Evolutionary conservation across 2,329 filamentous ascomycete genomes (phyloP).

Genomic region (Colletotrichum siamense): DNA sequence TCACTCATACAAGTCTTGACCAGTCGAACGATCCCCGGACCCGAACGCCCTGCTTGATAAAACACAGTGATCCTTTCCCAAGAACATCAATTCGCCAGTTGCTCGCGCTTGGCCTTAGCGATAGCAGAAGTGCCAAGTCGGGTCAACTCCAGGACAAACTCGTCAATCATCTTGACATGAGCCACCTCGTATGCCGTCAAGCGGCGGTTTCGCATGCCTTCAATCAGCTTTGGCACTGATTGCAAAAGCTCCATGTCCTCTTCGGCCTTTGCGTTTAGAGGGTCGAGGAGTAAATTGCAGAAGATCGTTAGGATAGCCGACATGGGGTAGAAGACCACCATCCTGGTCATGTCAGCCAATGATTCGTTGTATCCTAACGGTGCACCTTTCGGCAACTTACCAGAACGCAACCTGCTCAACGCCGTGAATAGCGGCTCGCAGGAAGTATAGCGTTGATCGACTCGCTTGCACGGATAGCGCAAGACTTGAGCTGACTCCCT

Average conservation of each 20-base stretch:
- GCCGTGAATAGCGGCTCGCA: constrained; percentile 45
- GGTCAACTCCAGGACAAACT: constrained; percentile 50
- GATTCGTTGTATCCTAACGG: neutral
- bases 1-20: neutral
- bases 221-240: constrained; percentile 47
- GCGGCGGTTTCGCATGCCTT: constrained; percentile 36
- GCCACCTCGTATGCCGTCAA: constrained; percentile 39
- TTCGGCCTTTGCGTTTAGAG: constrained; percentile 44
- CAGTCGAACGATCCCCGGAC: neutral
- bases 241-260: constrained; percentile 53
- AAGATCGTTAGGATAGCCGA: constrained; percentile 60
- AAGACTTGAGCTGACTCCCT: constrained; percentile 56
- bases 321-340: constrained; percentile 62
- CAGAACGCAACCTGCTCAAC: constrained; percentile 55
- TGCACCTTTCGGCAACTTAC: constrained; percentile 33
- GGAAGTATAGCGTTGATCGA: constrained; percentile 56
- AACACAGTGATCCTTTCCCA: neutral
- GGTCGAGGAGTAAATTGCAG: constrained; percentile 57
- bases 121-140: constrained; percentile 48
- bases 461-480: constrained; percentile 60
- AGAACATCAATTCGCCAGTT: neutral
- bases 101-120: neutral
- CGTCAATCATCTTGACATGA: constrained; percentile 44
- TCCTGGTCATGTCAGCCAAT: constrained; percentile 37
- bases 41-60: neutral